Conservation (phyloP, 2,329 filamentous ascomycete genomes). For the Xylaria sp. region DNA sequence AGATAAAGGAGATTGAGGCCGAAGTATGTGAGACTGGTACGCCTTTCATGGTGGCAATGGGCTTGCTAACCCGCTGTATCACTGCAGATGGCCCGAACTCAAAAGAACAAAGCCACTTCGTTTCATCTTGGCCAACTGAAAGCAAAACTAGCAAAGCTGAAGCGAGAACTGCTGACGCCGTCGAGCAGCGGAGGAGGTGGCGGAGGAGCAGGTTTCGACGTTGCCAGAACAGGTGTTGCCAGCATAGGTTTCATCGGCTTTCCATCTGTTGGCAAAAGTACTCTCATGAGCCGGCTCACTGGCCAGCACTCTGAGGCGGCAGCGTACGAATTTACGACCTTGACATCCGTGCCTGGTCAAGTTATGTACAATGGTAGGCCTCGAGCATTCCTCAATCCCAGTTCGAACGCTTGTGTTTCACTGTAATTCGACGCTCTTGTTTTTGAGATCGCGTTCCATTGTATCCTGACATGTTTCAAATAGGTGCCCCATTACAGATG, state of each 20-base stretch:
- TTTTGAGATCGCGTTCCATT: slow-evolving; percentile 4
- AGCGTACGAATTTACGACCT: slow-evolving; percentile 97
- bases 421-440: background rate
- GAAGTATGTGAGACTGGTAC: slow-evolving; percentile 70
- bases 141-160: slow-evolving; percentile 97
- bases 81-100: slow-evolving; percentile 87
- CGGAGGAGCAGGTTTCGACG: slow-evolving; percentile 91
- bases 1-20: slow-evolving; percentile 97
- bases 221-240: slow-evolving; percentile 95
- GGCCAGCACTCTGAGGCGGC: slow-evolving; percentile 97
- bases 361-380: slow-evolving; percentile 84
- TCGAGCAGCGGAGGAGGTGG: slow-evolving; percentile 82
- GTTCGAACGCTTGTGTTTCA: background rate
- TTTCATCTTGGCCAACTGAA: slow-evolving; percentile 96
- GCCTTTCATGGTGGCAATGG: slow-evolving; percentile 20
- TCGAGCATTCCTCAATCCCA: slow-evolving; percentile 23
- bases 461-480: slow-evolving; percentile 35
- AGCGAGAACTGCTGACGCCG: slow-evolving; percentile 92
- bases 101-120: slow-evolving; percentile 96
- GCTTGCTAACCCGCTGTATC: slow-evolving; percentile 37
- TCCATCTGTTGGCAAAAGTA: slow-evolving; percentile 98
- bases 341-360: slow-evolving; percentile 97
- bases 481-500: slow-evolving; percentile 93
- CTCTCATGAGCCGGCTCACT: slow-evolving; percentile 92
- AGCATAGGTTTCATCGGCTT: slow-evolving; percentile 98